These are phyloP conservation scores for Plectranthus barbatus DNA, from an alignment of 257 asterid genomes.

Conservation along the genomic window DNA sequence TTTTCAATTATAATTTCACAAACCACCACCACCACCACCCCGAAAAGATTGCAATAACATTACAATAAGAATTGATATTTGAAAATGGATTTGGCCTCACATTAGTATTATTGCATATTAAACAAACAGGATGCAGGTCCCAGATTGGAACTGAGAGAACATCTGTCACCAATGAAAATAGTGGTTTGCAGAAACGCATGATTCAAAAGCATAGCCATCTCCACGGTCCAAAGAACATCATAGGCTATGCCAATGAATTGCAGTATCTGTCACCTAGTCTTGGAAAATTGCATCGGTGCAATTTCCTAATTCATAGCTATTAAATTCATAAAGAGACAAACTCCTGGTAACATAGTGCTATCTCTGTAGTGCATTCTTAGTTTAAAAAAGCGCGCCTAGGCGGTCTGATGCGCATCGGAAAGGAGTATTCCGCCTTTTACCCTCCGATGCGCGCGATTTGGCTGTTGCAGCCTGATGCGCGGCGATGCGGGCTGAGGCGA, in stretches of 20 bases:
- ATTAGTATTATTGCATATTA: neutral
- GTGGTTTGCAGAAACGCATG: neutral
- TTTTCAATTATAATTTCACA: neutral
- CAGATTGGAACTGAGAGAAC: slow-evolving; percentile 4
- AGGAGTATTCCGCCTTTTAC: too few species aligned
- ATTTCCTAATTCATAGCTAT: neutral
- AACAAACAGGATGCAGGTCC: neutral
- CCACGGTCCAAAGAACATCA: neutral
- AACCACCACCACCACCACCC: neutral
- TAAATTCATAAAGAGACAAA: neutral
- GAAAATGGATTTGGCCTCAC: neutral
- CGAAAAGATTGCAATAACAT: neutral
- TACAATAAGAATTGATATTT: neutral
- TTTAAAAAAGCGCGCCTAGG: too few species aligned
- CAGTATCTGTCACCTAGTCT: neutral
- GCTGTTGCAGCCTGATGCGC: too few species aligned
- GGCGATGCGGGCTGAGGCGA: too few species aligned
- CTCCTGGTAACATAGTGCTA: neutral
- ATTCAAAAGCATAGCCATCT: neutral
- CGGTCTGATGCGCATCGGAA: too few species aligned
- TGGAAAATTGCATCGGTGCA: neutral
- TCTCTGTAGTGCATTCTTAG: too few species aligned
- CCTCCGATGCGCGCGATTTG: too few species aligned
- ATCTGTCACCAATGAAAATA: neutral
- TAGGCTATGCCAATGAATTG: neutral